A percentile compares a stretch with the other conserved stretches of the same genome.
phyloP scores from a whole-genome alignment of 148 eudicot genomes.

The Beta vulgaris region DNA sequence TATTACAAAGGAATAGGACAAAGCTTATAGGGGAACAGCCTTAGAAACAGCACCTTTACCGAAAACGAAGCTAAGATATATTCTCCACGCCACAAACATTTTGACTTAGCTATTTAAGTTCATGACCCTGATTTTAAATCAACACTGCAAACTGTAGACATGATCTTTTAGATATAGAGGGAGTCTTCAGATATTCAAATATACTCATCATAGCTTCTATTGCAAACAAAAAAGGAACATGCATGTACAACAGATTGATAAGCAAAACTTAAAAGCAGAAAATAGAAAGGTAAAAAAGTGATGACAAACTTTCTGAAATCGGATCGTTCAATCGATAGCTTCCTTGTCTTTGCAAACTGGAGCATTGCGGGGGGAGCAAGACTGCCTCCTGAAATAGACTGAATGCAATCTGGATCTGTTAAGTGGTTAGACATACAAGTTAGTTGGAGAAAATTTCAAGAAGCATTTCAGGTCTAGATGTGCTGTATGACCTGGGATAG shows the following conservation, averaged over 20 bases:
- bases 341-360: conserved; percentile 85
- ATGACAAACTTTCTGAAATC: conserved; percentile 66
- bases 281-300: neutral
- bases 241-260: neutral
- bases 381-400: conserved; percentile 58
- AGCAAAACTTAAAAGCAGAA: no score
- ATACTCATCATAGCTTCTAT: neutral
- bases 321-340: conserved; percentile 71
- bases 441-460: neutral
- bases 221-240: neutral
- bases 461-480: neutral
- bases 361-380: conserved; percentile 56
- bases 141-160: neutral
- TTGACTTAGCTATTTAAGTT: no score
- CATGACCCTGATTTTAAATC: no score
- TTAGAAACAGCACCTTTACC: no score
- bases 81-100: no score
- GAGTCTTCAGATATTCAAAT: neutral
- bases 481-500: conserved; percentile 34
- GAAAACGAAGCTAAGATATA: no score
- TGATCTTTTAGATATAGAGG: neutral
- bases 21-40: no score
- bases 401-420: conserved; percentile 77
- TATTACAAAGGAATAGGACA: no score
- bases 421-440: conserved; percentile 20